A percentile compares a stretch with the other conserved stretches of the same genome.
Conservation (phyloP, 164 flowering plant species). For the Sextonia rubra region DNA sequence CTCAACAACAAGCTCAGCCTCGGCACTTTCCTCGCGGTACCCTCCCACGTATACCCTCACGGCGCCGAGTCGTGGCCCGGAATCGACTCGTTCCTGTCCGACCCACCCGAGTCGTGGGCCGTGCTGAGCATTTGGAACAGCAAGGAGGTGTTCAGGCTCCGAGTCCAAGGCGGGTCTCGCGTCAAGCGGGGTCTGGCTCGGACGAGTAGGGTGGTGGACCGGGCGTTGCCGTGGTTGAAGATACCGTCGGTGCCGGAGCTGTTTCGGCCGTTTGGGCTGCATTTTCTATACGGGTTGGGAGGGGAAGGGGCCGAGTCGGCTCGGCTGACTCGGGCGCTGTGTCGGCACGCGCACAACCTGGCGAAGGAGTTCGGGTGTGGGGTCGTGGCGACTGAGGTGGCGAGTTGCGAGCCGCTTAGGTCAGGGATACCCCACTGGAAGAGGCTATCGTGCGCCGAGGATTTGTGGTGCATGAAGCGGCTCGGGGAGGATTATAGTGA, state of each 20-base stretch:
- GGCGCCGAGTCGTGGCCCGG: constrained; percentile 39
- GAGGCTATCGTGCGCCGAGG: constrained; percentile 73
- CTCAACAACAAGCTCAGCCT: constrained; percentile 61
- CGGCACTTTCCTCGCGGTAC: constrained; percentile 83
- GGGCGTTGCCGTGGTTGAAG: constrained; percentile 59
- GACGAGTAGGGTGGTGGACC: constrained; percentile 65
- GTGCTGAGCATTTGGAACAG: constrained; percentile 80
- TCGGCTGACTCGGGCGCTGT: constrained; percentile 41
- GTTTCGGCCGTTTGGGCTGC: constrained; percentile 81
- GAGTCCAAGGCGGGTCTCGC: constrained; percentile 74
- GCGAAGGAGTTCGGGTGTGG: constrained; percentile 64
- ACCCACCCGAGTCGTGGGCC: constrained; percentile 90
- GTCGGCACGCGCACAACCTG: constrained; percentile 77
- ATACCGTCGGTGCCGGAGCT: constrained; percentile 83
- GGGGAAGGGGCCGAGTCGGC: constrained; percentile 67
- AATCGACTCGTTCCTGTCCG: constrained; percentile 34
- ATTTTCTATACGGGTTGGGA: constrained; percentile 82
- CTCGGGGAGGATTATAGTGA: constrained; percentile 79
- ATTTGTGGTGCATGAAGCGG: constrained; percentile 90
- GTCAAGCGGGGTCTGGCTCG: constrained; percentile 36
- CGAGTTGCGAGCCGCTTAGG: constrained; percentile 60
- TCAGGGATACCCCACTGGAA: constrained; percentile 86
- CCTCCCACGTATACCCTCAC: constrained; percentile 14
- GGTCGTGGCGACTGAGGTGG: constrained; percentile 85
- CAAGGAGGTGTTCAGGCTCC: constrained; percentile 58